phyloP scores from a whole-genome alignment of 2,329 filamentous ascomycete genomes.

The Chaetomium olivaceum region DNA sequence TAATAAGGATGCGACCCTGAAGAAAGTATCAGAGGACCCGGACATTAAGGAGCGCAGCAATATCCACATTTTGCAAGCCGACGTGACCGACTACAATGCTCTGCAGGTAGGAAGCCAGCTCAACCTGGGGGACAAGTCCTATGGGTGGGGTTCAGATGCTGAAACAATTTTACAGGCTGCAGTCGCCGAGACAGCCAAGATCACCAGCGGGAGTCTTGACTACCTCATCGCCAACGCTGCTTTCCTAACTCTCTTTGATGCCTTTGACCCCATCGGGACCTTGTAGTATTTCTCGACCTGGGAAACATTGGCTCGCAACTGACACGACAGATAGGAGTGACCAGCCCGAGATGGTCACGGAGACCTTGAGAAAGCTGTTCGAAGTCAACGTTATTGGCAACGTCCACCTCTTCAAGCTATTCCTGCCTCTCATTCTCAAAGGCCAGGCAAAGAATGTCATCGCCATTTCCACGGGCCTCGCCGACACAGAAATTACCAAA shows the following conservation, averaged over 20 bases:
- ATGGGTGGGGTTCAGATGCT: slow-evolving; percentile 34
- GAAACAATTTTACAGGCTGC: slow-evolving; percentile 45
- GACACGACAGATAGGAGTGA: slow-evolving; percentile 32
- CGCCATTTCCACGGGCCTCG: slow-evolving; percentile 49
- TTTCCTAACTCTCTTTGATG: slow-evolving; percentile 36
- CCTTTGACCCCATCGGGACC: slow-evolving; percentile 30
- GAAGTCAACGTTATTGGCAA: slow-evolving; percentile 54
- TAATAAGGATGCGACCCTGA: slow-evolving; percentile 42
- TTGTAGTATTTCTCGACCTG: slow-evolving; percentile 35
- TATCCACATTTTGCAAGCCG: slow-evolving; percentile 45
- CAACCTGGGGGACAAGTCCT: background rate
- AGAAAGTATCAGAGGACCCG: slow-evolving; percentile 37
- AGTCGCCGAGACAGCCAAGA: slow-evolving; percentile 28
- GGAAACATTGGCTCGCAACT: slow-evolving; percentile 1
- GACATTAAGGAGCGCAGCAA: slow-evolving; percentile 39
- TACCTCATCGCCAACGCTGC: slow-evolving; percentile 49
- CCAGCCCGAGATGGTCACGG: slow-evolving; percentile 39
- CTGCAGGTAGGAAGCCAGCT: slow-evolving; percentile 39
- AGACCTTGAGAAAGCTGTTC: slow-evolving; percentile 39
- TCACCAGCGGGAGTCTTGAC: slow-evolving; percentile 41
- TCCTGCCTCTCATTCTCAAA: slow-evolving; percentile 53
- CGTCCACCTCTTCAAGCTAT: slow-evolving; percentile 54
- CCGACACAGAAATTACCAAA: slow-evolving; percentile 48
- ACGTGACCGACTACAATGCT: slow-evolving; percentile 40
- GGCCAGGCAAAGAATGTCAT: slow-evolving; percentile 57